These are phyloP conservation scores for Lachancea fermentati DNA, from an alignment of 805 yeast species.

Conservation along the genomic window DNA sequence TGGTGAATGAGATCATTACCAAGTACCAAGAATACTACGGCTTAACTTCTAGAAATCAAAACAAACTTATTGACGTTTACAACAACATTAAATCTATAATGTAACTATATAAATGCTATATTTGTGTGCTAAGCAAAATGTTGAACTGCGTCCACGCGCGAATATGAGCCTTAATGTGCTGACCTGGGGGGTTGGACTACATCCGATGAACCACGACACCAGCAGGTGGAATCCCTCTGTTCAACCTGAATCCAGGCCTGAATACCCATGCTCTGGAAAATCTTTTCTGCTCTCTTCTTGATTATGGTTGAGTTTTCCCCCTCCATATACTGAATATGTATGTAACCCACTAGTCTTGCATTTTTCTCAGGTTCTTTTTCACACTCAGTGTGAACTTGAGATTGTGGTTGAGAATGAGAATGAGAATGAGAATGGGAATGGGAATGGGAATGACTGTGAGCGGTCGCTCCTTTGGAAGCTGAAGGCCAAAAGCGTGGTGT, in stretches of 20 bases:
- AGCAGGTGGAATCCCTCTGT: slow-evolving; percentile 54
- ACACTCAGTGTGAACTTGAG: slow-evolving; percentile 29
- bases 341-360: slow-evolving; percentile 57
- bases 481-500: slow-evolving; percentile 91
- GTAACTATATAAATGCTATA: slow-evolving; percentile 5
- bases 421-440: slow-evolving; percentile 37
- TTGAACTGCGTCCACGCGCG: neutral
- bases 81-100: slow-evolving; percentile 20
- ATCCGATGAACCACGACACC: slow-evolving; percentile 47
- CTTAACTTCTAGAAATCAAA: slow-evolving; percentile 25
- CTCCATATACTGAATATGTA: slow-evolving; percentile 67
- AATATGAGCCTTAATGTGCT: neutral
- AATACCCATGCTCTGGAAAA: slow-evolving; percentile 46
- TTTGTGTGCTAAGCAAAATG: neutral
- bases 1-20: slow-evolving; percentile 47
- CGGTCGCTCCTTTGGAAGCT: slow-evolving; percentile 21
- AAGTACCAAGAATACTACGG: slow-evolving; percentile 50
- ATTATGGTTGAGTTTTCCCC: slow-evolving; percentile 63
- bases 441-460: slow-evolving; percentile 16
- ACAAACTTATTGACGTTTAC: slow-evolving; percentile 27
- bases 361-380: slow-evolving; percentile 22
- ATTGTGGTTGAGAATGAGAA: slow-evolving; percentile 34
- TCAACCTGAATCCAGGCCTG: slow-evolving; percentile 64
- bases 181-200: neutral
- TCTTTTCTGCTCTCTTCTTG: slow-evolving; percentile 52